Percentiles rank a stretch among this genome's conserved stretches.
Conservation (phyloP, 1,284 basidiomycete species). For the Psilocybe mexicana region DNA sequence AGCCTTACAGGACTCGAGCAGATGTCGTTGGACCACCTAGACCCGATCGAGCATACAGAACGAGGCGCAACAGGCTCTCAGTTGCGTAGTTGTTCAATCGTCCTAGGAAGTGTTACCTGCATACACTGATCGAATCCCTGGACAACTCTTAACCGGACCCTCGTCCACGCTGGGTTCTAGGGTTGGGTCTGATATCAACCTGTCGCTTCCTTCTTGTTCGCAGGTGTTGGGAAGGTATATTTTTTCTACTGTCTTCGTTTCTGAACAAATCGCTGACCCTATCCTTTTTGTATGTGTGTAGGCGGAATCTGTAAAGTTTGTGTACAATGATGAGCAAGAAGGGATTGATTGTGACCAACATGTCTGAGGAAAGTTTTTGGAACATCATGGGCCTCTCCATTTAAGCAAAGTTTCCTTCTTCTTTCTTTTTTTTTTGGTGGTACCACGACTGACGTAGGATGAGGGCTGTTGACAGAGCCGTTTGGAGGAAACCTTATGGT, state of each 20-base stretch:
- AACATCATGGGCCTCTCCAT: background rate
- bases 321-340: constrained; percentile 86
- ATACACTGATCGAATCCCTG: constrained; percentile 51
- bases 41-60: constrained; percentile 42
- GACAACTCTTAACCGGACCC: constrained; percentile 45
- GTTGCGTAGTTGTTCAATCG: constrained; percentile 33
- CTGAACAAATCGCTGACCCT: too few relatives aligned
- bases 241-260: background rate
- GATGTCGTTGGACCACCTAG: constrained; percentile 64
- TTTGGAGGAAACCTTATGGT: constrained; percentile 83
- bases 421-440: constrained; percentile 18
- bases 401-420: background rate
- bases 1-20: constrained; percentile 61
- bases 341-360: constrained; percentile 87
- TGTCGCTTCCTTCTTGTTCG: constrained; percentile 89
- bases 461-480: constrained; percentile 86
- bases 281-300: constrained; percentile 31
- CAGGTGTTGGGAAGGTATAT: constrained; percentile 78
- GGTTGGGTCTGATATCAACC: constrained; percentile 63
- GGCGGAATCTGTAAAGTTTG: constrained; percentile 86
- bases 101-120: constrained; percentile 3
- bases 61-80: constrained; percentile 59
- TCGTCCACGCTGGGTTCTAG: constrained; percentile 40
- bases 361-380: constrained; percentile 64
- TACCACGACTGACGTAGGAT: constrained; percentile 92